These are phyloP conservation scores for Malus sieversii DNA, from an alignment of 306 rosid genomes.

Conservation along the genomic window DNA sequence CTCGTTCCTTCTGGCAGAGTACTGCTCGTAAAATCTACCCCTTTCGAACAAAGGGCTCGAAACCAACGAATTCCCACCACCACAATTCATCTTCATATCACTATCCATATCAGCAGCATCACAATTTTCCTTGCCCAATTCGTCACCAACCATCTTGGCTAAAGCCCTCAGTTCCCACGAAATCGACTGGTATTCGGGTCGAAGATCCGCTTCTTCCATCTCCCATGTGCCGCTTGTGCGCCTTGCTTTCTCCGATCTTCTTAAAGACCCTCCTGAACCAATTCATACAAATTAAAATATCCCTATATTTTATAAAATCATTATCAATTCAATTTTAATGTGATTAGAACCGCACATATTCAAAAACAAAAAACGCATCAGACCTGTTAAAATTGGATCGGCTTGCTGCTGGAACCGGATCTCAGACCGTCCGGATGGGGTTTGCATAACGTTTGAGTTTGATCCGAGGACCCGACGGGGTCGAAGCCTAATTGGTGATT, in stretches of 20 bases:
- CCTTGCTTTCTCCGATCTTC: constrained; percentile 40
- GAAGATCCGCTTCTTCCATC: constrained; percentile 33
- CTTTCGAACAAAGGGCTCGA: constrained; percentile 45
- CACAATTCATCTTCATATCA: not conserved
- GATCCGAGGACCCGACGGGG: constrained; percentile 34
- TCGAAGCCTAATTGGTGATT: constrained; percentile 54
- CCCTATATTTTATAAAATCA: not conserved
- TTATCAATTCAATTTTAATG: not conserved
- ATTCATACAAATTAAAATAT: not conserved
- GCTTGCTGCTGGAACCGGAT: not conserved
- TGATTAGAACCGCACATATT: not conserved
- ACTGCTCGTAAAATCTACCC: constrained; percentile 73
- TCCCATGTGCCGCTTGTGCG: constrained; percentile 15
- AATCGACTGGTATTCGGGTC: constrained; percentile 68
- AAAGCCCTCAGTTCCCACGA: constrained; percentile 58
- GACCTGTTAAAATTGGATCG: not conserved
- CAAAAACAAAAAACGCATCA: not conserved
- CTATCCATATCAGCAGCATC: not conserved
- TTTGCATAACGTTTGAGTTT: constrained; percentile 37
- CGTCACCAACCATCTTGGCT: constrained; percentile 48
- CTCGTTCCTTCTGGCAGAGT: constrained; percentile 87
- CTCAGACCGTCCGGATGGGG: constrained; percentile 51
- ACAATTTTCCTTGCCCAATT: constrained; percentile 28
- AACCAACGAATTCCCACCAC: not conserved
- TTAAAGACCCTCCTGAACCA: constrained; percentile 45